Conservation (phyloP, 345 rosid genomes). For the Litchi chinensis region DNA sequence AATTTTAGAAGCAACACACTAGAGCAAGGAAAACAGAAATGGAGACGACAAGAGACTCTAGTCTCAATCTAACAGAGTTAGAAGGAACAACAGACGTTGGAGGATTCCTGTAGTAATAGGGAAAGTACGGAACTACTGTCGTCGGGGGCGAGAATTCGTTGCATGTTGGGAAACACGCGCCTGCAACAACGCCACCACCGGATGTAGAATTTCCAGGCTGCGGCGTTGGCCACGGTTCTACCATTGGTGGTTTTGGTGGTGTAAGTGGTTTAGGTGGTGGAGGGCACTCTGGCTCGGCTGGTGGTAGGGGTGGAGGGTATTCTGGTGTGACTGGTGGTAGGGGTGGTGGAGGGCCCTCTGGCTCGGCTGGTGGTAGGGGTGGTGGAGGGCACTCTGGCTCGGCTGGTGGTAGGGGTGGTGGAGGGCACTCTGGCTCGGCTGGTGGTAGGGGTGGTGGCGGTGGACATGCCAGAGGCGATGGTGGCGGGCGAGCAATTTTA, state of each 20-base stretch:
- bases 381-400: slow-evolving; percentile 15
- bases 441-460: slow-evolving; percentile 20
- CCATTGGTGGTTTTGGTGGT: slow-evolving; percentile 3
- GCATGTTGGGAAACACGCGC: slow-evolving; percentile 27
- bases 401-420: background rate
- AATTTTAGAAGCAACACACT: background rate
- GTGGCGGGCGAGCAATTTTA: slow-evolving; percentile 29
- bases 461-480: slow-evolving; percentile 27
- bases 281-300: slow-evolving; percentile 13
- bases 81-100: slow-evolving; percentile 23
- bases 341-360: slow-evolving; percentile 25
- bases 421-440: slow-evolving; percentile 7
- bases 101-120: slow-evolving; percentile 25
- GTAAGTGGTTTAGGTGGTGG: slow-evolving; percentile 4
- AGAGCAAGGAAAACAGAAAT: slow-evolving; percentile 11
- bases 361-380: too few relatives aligned
- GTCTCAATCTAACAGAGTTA: background rate
- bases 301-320: slow-evolving; percentile 36
- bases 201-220: slow-evolving; percentile 18
- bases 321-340: slow-evolving; percentile 26
- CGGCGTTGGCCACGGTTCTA: slow-evolving; percentile 1
- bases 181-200: slow-evolving; percentile 9
- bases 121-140: slow-evolving; percentile 24
- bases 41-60: background rate
- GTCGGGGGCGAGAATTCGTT: slow-evolving; percentile 28